Conservation (phyloP, 441 rosid species). For the Croton setiger region DNA sequence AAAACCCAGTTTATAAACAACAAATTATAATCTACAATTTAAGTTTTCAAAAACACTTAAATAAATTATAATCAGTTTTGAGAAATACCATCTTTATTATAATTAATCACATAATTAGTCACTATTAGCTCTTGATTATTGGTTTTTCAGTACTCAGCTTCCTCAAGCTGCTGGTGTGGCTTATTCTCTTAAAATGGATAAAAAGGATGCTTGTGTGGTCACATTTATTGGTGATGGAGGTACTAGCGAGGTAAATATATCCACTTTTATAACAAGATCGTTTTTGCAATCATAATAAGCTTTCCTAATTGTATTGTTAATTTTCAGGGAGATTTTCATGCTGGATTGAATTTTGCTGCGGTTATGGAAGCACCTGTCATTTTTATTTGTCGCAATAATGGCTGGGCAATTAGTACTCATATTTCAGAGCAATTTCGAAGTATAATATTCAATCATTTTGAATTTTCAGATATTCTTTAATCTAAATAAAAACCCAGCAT, state of each 20-base stretch:
- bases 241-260: conserved; percentile 61
- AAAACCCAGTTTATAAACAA: too few species aligned
- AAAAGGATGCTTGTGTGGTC: conserved; percentile 64
- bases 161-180: conserved; percentile 94
- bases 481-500: too few species aligned
- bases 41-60: too few species aligned
- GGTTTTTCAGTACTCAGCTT: conserved; percentile 59
- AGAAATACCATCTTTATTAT: not conserved
- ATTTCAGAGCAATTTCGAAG: conserved; percentile 86
- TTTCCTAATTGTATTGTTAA: not conserved
- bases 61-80: not conserved
- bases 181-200: conserved; percentile 84
- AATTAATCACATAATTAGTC: not conserved
- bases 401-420: conserved; percentile 96
- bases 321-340: conserved; percentile 90
- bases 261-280: too few species aligned
- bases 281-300: too few species aligned
- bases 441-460: conserved; percentile 27
- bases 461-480: not conserved
- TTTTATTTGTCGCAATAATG: conserved; percentile 84
- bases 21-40: too few species aligned
- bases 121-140: not conserved
- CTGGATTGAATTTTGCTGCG: conserved; percentile 82
- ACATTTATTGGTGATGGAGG: conserved; percentile 82
- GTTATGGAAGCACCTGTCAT: conserved; percentile 80